Conservation (phyloP, 345 rosid genomes). For the Camelina hispida region DNA sequence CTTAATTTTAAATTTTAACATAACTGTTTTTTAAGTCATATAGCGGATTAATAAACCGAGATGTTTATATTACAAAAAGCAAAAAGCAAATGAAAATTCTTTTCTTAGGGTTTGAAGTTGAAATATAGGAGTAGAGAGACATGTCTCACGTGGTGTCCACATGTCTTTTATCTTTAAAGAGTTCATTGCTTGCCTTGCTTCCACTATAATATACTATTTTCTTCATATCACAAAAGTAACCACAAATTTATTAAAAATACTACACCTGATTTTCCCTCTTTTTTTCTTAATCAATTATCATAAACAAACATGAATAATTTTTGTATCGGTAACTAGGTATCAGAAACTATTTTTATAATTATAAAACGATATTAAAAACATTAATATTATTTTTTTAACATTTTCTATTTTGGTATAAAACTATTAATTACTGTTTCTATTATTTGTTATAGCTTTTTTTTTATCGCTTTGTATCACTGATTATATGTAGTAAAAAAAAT, state of each 20-base stretch:
- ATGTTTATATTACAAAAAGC: not conserved
- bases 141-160: constrained; percentile 48
- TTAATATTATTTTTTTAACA: no score
- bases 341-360: no score
- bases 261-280: not conserved
- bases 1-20: not conserved
- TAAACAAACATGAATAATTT: no score
- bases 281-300: no score
- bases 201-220: constrained; percentile 23
- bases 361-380: no score
- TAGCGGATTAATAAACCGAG: not conserved
- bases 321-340: no score
- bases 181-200: constrained; percentile 30
- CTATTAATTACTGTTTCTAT: no score
- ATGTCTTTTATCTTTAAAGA: constrained; percentile 40
- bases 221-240: constrained; percentile 24
- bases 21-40: not conserved
- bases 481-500: not conserved
- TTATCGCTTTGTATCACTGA: no score
- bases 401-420: no score
- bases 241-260: not conserved
- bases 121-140: constrained; percentile 38
- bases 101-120: constrained; percentile 45
- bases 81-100: constrained; percentile 38
- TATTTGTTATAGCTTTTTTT: no score